A percentile compares a stretch with the other conserved stretches of the same genome.
phyloP scores from a whole-genome alignment of 2,329 filamentous ascomycete genomes.

The Hymenoscyphus fructigenus region DNA sequence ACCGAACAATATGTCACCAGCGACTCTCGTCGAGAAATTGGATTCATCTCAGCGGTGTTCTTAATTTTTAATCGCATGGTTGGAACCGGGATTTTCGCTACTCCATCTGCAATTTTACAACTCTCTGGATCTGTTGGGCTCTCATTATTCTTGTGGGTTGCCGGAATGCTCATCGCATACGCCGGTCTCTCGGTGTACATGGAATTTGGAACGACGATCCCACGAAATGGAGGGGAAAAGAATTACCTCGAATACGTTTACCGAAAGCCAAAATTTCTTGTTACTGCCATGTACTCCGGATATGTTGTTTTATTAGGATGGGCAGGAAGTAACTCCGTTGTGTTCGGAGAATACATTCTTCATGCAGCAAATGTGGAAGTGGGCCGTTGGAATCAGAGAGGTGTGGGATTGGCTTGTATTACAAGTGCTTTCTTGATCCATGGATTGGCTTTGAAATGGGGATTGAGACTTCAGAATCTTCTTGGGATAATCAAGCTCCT shows the following conservation, averaged over 20 bases:
- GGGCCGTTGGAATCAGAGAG: conserved; percentile 65
- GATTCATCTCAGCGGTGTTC: conserved; percentile 54
- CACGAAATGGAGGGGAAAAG: conserved; percentile 64
- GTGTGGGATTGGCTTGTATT: conserved; percentile 64
- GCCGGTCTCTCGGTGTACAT: conserved; percentile 65
- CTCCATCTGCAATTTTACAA: conserved; percentile 56
- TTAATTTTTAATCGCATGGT: conserved; percentile 66
- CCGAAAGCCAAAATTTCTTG: conserved; percentile 59
- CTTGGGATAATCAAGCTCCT: conserved; percentile 66
- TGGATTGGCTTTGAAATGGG: conserved; percentile 62
- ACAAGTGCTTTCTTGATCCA: conserved; percentile 66
- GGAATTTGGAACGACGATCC: conserved; percentile 65
- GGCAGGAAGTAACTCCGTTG: conserved; percentile 66
- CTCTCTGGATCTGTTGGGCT: conserved; percentile 62
- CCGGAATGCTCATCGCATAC: conserved; percentile 59
- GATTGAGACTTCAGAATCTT: conserved; percentile 64
- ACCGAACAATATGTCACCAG: conserved; percentile 18
- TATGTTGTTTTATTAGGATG: conserved; percentile 65
- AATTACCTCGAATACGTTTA: conserved; percentile 67
- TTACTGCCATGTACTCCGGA: conserved; percentile 58
- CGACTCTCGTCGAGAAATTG: conserved; percentile 49
- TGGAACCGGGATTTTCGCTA: conserved; percentile 66
- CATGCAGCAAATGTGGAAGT: conserved; percentile 63
- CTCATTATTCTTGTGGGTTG: conserved; percentile 62
- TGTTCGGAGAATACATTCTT: conserved; percentile 70